Evolutionary conservation across 352 stramenopile genomes (phyloP).

Genomic region (Phytophthora syringae): DNA sequence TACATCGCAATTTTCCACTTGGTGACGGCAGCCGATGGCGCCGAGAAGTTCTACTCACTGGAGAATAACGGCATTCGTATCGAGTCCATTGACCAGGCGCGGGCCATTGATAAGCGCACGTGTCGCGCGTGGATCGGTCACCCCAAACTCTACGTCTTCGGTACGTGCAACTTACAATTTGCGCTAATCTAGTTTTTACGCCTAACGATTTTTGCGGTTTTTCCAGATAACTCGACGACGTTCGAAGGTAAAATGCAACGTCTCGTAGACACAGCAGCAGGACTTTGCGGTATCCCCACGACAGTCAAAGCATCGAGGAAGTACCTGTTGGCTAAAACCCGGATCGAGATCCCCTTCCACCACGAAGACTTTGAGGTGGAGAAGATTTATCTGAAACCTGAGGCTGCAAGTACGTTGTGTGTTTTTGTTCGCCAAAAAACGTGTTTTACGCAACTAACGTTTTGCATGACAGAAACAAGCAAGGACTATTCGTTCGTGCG

Average conservation of each 20-base stretch:
- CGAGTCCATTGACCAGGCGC: conserved; percentile 93
- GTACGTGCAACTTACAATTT: conserved; percentile 29
- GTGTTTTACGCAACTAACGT: conserved; percentile 1
- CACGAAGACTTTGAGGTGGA: conserved; percentile 89
- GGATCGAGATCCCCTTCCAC: conserved; percentile 73
- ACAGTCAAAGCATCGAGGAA: conserved; percentile 83
- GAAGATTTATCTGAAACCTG: conserved; percentile 85
- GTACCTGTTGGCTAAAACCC: conserved; percentile 62
- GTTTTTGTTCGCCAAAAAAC: not conserved
- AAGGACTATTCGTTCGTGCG: conserved; percentile 90
- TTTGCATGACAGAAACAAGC: conserved; percentile 51
- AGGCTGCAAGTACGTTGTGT: conserved; percentile 50
- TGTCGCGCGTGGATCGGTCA: conserved; percentile 85
- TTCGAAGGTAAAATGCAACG: conserved; percentile 91
- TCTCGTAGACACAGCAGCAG: conserved; percentile 79
- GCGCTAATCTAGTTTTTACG: too few relatives aligned
- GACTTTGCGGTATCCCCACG: conserved; percentile 75
- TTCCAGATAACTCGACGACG: conserved; percentile 79
- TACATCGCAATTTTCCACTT: conserved; percentile 92
- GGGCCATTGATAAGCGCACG: conserved; percentile 85
- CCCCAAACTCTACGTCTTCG: conserved; percentile 86
- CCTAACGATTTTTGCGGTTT: conserved; percentile 1
- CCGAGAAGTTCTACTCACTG: conserved; percentile 95
- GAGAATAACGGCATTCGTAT: conserved; percentile 97
- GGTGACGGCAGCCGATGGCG: conserved; percentile 93